Evolutionary conservation across 2,329 filamentous ascomycete genomes (phyloP).

Genomic region (Fusarium sp.): DNA sequence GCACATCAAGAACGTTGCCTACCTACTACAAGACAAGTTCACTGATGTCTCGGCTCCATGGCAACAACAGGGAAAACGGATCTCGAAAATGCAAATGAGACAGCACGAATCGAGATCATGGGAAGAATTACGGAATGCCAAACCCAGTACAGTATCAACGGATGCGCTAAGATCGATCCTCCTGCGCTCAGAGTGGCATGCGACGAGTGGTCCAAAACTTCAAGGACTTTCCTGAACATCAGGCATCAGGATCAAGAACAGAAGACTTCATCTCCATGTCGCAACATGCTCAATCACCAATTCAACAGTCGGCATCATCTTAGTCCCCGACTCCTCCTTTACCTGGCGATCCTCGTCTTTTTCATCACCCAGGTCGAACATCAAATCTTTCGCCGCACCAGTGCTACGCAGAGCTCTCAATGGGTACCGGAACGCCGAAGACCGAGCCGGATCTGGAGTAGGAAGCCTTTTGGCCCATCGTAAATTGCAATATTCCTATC

Average conservation of each 20-base stretch:
- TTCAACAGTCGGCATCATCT: slow-evolving; percentile 73
- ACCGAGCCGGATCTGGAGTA: accelerated
- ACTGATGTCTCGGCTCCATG: slow-evolving; percentile 86
- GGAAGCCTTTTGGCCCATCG: background rate
- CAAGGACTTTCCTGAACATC: slow-evolving; percentile 97
- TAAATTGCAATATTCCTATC: accelerated
- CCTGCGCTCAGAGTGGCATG: slow-evolving; percentile 81
- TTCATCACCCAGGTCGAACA: accelerated
- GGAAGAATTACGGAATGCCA: slow-evolving; percentile 78
- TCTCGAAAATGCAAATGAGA: slow-evolving; percentile 76
- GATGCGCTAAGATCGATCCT: slow-evolving; percentile 72
- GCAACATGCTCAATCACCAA: slow-evolving; percentile 74
- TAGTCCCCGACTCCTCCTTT: background rate
- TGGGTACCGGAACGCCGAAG: accelerated
- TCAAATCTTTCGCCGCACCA: accelerated
- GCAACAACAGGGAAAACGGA: slow-evolving; percentile 78
- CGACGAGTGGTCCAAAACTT: slow-evolving; percentile 85
- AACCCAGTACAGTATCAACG: slow-evolving; percentile 78
- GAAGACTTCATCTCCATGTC: slow-evolving; percentile 98
- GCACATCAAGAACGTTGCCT: slow-evolving; percentile 97
- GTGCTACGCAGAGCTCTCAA: accelerated
- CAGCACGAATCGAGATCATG: slow-evolving; percentile 73
- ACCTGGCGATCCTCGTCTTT: accelerated
- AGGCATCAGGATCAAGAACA: slow-evolving; percentile 88
- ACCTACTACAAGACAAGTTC: slow-evolving; percentile 90